These are phyloP conservation scores for Hibiscus syriacus DNA, from an alignment of 345 rosid genomes.

Conservation along the genomic window DNA sequence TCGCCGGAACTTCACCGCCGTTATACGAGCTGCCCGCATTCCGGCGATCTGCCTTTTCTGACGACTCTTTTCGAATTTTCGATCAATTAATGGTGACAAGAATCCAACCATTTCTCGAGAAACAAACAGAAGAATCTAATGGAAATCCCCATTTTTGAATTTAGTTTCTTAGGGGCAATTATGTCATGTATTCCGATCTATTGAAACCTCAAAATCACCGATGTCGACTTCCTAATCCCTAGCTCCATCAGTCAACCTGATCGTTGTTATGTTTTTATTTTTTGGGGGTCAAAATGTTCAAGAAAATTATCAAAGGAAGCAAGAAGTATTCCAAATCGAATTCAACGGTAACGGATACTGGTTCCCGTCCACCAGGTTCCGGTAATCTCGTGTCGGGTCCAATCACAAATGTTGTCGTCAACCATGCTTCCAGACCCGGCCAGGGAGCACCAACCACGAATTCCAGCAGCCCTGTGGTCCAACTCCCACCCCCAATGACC, in stretches of 20 bases:
- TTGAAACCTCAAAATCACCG: background rate
- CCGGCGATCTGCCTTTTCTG: slow-evolving; percentile 16
- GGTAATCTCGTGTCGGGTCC: slow-evolving; percentile 37
- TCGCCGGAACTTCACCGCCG: slow-evolving; percentile 15
- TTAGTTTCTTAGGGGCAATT: background rate
- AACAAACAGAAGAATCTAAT: background rate
- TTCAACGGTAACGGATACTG: slow-evolving; percentile 38
- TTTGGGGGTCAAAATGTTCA: slow-evolving; percentile 41
- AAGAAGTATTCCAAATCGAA: slow-evolving; percentile 66
- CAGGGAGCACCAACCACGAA: slow-evolving; percentile 12
- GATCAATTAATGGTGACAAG: slow-evolving; percentile 1
- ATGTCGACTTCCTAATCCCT: slow-evolving; percentile 2
- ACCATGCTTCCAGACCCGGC: slow-evolving; percentile 51
- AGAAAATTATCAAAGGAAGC: slow-evolving; percentile 77
- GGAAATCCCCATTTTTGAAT: slow-evolving; percentile 9
- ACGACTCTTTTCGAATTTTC: background rate
- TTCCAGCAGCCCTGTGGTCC: slow-evolving; percentile 11
- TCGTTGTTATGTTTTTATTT: slow-evolving; percentile 6
- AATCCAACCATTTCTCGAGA: background rate
- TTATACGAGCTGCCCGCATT: slow-evolving; percentile 13
- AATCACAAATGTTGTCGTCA: slow-evolving; percentile 46
- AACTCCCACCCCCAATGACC: slow-evolving; percentile 41
- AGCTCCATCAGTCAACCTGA: background rate
- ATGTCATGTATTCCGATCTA: slow-evolving; percentile 24
- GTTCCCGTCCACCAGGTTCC: slow-evolving; percentile 26